Evolutionary conservation across 331 rosid species (phyloP).

Genomic region (Malus hybrid): DNA sequence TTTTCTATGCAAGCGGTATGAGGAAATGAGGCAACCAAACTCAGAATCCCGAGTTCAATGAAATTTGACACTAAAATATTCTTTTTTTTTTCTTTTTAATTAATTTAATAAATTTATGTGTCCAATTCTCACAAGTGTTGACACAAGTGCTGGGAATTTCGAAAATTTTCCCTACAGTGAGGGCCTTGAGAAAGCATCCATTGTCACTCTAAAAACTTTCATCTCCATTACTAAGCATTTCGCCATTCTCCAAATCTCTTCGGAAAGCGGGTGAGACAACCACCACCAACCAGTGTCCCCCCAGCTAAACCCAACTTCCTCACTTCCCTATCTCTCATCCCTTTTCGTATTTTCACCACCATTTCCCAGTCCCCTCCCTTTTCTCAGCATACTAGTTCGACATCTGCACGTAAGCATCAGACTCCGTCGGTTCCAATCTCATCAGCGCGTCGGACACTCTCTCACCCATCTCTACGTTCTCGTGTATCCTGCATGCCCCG

Average conservation of each 20-base stretch:
- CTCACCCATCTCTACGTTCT: slow-evolving; percentile 76
- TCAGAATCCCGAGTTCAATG: too few species aligned
- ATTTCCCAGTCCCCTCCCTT: slow-evolving; percentile 67
- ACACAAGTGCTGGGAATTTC: too few species aligned
- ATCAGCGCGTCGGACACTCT: slow-evolving; percentile 38
- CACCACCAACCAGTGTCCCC: slow-evolving; percentile 36
- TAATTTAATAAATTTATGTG: too few species aligned
- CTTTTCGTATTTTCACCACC: slow-evolving; percentile 59
- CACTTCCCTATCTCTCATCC: slow-evolving; percentile 72
- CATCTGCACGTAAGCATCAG: slow-evolving; percentile 69
- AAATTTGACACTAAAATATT: too few species aligned
- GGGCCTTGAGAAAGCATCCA: too few species aligned
- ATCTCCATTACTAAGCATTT: slow-evolving; percentile 58
- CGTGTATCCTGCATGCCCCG: slow-evolving; percentile 72
- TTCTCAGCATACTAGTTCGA: slow-evolving; percentile 77
- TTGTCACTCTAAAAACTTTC: slow-evolving; percentile 25
- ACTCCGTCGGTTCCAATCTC: slow-evolving; percentile 62
- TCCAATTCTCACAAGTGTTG: too few species aligned
- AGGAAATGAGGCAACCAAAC: too few species aligned
- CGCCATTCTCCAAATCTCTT: slow-evolving; percentile 56
- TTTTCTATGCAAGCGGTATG: too few species aligned
- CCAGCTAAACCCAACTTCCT: slow-evolving; percentile 83
- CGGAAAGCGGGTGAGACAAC: slow-evolving; percentile 56
- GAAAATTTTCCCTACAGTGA: too few species aligned
- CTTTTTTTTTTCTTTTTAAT: too few species aligned